These are phyloP conservation scores for Bruguiera gymnorhiza DNA, from an alignment of 345 rosid species.

Conservation along the genomic window DNA sequence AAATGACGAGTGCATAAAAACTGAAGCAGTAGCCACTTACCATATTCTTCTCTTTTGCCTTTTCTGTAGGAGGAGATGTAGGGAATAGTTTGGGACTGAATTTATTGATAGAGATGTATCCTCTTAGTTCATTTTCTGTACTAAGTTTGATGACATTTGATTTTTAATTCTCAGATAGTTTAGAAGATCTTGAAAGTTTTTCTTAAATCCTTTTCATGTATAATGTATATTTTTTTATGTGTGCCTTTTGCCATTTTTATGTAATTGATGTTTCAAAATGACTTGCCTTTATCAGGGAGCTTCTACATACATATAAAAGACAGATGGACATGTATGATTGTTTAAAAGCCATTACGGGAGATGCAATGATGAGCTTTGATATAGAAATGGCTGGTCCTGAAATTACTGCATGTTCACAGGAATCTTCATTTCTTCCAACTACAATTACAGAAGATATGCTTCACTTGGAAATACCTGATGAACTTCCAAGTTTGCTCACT, in stretches of 20 bases:
- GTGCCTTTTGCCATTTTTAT: neutral
- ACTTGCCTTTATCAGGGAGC: conserved; percentile 52
- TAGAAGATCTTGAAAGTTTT: no score
- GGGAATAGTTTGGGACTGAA: neutral
- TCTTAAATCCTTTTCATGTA: neutral
- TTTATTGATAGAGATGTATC: neutral
- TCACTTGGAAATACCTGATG: conserved; percentile 37
- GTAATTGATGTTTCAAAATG: conserved; percentile 1
- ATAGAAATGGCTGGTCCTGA: conserved; percentile 74
- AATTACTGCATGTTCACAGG: conserved; percentile 60
- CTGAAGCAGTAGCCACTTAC: neutral
- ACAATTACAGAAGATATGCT: conserved; percentile 55
- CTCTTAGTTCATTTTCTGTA: neutral
- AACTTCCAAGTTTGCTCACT: conserved; percentile 36
- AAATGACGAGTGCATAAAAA: neutral
- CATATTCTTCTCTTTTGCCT: neutral
- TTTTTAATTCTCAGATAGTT: neutral
- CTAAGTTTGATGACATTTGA: neutral
- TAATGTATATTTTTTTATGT: neutral
- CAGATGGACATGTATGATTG: conserved; percentile 48
- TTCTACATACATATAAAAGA: conserved; percentile 68
- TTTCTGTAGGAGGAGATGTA: neutral
- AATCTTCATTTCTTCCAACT: conserved; percentile 62
- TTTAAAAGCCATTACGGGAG: conserved; percentile 49
- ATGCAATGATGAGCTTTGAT: conserved; percentile 65